phyloP scores from a whole-genome alignment of 345 rosid species.

The Populus euphratica region DNA sequence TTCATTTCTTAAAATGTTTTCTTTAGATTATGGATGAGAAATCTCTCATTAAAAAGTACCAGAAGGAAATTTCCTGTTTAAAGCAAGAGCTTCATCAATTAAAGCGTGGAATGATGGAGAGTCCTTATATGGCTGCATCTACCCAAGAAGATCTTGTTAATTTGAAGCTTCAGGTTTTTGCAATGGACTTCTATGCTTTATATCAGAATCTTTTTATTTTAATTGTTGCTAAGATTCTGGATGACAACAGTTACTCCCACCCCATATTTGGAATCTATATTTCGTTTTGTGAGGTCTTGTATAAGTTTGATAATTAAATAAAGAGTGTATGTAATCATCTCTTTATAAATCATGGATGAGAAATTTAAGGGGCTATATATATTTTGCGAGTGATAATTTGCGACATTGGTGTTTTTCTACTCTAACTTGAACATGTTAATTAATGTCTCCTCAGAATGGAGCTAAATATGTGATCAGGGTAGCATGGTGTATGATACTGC shows the following conservation, averaged over 20 bases:
- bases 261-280: too few species aligned
- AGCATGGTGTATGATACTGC: background rate
- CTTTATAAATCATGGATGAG: background rate
- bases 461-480: background rate
- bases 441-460: background rate
- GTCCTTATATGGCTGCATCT: conserved; percentile 36
- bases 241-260: too few species aligned
- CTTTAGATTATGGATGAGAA: conserved; percentile 71
- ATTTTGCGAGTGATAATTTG: background rate
- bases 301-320: too few species aligned
- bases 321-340: background rate
- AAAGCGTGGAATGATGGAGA: conserved; percentile 47
- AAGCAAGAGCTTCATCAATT: conserved; percentile 67
- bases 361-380: background rate
- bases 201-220: too few species aligned
- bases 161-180: conserved; percentile 61
- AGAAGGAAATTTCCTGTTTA: conserved; percentile 58
- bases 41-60: conserved; percentile 69
- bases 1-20: conserved; percentile 1
- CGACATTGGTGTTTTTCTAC: background rate
- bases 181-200: background rate
- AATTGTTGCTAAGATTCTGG: too few species aligned
- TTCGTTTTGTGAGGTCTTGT: too few species aligned
- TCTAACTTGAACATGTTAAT: background rate
- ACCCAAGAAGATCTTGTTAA: conserved; percentile 57